phyloP scores from a whole-genome alignment of 2,329 filamentous ascomycete genomes.

The Trichoderma polysporum region DNA sequence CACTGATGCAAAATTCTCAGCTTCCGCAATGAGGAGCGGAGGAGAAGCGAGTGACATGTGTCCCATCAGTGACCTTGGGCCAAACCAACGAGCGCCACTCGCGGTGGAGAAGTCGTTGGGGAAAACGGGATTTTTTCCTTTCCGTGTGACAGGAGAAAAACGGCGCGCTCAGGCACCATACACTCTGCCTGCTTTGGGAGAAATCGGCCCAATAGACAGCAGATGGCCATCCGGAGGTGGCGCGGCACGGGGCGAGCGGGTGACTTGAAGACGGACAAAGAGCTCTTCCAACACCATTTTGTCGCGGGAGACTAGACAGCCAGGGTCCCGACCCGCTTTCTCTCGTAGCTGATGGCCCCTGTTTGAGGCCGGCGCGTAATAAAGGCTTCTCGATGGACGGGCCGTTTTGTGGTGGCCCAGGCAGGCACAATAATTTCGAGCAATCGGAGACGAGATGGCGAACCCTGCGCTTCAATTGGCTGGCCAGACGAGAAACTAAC shows the following conservation, averaged over 20 bases:
- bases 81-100: constrained; percentile 5
- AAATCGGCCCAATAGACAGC: constrained; percentile 12
- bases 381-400: constrained; percentile 49
- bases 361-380: constrained; percentile 53
- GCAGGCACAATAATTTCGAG: constrained; percentile 42
- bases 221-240: constrained; percentile 30
- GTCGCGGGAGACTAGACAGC: constrained; percentile 22
- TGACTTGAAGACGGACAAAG: constrained; percentile 20
- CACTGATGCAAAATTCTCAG: not conserved
- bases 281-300: constrained; percentile 17
- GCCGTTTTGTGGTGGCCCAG: constrained; percentile 31
- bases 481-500: constrained; percentile 24
- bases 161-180: constrained; percentile 9
- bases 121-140: not conserved
- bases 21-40: constrained; percentile 7
- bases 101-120: not conserved
- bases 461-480: constrained; percentile 44
- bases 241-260: constrained; percentile 36
- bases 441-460: constrained; percentile 48
- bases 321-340: constrained; percentile 17
- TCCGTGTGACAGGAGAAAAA: constrained; percentile 7
- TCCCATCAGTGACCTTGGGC: not conserved
- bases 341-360: constrained; percentile 33
- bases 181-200: constrained; percentile 6
- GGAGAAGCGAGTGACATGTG: constrained; percentile 7